phyloP scores from a whole-genome alignment of 257 asterid genomes.

The Gentiana dahurica region DNA sequence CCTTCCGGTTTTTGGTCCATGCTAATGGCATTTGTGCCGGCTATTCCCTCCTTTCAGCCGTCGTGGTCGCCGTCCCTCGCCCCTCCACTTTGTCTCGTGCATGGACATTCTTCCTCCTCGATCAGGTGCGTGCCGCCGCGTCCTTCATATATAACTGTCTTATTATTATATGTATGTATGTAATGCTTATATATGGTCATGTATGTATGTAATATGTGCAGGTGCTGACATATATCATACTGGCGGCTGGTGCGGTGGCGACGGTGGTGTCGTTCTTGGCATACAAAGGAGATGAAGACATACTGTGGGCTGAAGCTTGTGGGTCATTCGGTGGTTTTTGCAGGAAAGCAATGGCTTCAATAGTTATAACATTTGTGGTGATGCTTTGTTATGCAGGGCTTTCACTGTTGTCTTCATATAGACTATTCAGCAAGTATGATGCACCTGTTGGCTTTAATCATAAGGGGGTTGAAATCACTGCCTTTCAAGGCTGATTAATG shows the following conservation, averaged over 20 bases:
- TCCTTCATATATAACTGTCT: too few relatives aligned
- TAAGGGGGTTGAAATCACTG: constrained; percentile 41
- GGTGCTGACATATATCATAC: constrained; percentile 60
- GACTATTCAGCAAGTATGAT: constrained; percentile 81
- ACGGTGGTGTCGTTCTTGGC: constrained; percentile 75
- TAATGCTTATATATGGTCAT: too few relatives aligned
- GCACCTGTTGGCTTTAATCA: constrained; percentile 40
- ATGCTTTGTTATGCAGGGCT: constrained; percentile 60
- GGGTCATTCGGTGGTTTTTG: constrained; percentile 64
- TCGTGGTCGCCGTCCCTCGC: constrained; percentile 59
- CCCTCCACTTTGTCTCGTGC: constrained; percentile 66
- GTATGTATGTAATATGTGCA: constrained; percentile 13
- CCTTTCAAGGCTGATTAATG: constrained; percentile 6
- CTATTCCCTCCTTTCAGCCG: constrained; percentile 77
- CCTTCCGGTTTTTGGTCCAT: constrained; percentile 75
- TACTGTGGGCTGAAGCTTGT: constrained; percentile 65
- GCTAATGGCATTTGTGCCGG: constrained; percentile 96
- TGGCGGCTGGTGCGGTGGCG: constrained; percentile 64
- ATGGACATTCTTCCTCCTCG: constrained; percentile 81
- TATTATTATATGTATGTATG: too few relatives aligned
- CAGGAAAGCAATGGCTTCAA: constrained; percentile 58
- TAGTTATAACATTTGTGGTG: constrained; percentile 50
- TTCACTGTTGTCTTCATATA: constrained; percentile 59
- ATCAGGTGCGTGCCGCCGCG: constrained; percentile 38
- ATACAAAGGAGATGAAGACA: constrained; percentile 55